Conservation (phyloP, 2,329 filamentous ascomycete genomes). For the Amauroascus niger region DNA sequence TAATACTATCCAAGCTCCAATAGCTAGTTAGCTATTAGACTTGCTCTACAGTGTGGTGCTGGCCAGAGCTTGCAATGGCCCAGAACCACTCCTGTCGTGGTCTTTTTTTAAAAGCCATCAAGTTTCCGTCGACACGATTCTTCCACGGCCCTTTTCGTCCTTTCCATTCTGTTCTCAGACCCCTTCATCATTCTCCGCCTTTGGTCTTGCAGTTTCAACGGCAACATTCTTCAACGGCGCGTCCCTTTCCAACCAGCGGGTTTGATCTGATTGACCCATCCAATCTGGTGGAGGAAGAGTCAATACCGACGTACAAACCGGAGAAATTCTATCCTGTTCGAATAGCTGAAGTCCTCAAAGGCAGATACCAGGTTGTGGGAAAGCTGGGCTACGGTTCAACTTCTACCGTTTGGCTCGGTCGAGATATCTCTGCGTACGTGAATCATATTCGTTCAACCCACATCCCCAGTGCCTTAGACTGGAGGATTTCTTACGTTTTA, state of each 20-base stretch:
- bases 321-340: conserved; percentile 19
- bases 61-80: not conserved
- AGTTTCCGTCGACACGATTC: not conserved
- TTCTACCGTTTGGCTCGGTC: conserved; percentile 23
- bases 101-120: not conserved
- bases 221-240: not conserved
- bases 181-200: not conserved
- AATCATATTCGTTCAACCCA: not conserved
- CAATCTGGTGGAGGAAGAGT: conserved; percentile 18
- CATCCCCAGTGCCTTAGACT: not conserved
- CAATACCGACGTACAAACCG: conserved; percentile 17
- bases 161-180: not conserved
- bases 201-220: not conserved
- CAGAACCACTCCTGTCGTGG: not conserved
- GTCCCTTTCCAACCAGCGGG: not conserved
- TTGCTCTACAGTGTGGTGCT: too few species aligned
- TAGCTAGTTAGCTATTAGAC: too few species aligned
- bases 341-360: conserved; percentile 18
- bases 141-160: not conserved
- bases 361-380: conserved; percentile 21
- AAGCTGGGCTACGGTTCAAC: conserved; percentile 25
- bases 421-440: conserved; percentile 14
- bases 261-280: not conserved
- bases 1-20: too few species aligned
- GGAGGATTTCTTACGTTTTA: too few species aligned